Evolutionary conservation across 1,284 basidiomycete species (phyloP), one percentile per base, ranked within the genome.

Genomic region (Heterobasidion occidentale): DNA sequence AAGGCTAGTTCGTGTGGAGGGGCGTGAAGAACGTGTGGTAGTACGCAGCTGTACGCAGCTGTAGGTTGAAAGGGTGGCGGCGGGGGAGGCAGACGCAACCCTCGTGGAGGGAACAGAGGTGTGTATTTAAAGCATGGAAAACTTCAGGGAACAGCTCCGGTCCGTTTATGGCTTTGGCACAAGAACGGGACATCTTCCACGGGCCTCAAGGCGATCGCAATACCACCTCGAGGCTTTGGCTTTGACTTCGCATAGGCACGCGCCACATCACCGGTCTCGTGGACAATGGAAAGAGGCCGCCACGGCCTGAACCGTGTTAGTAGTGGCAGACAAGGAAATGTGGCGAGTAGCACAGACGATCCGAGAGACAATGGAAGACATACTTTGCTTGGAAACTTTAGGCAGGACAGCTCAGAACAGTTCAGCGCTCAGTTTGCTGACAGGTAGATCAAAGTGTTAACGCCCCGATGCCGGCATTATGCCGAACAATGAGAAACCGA

Each of bases 1-100:
- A 51, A 58, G 55, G 53, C 20, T 42, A n/a, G 11, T 12, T 12
- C 11, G 38, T 42, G 38, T 3, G 12, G 51, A 46, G 51, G 52
- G 55, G 35, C 56, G 64, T 64, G 54, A 62, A 58, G n/a, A 51
- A 15, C 35, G 36, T n/a, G 19, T 17, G n/a, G 50, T n/a, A 27
- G 27, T 27, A 27, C 27, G 27, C 27, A 27, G 27, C 27, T 27
- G 27, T 27, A 27, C 27, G 27, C 27, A 27, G 27, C 38, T 42
- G n/a, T 19, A 20, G 38, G 20, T 17, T 35, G 50, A 17, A 19
- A 15, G 44, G 44, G 42, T 42, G 50, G 19, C n/a, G 45, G 36
- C 35, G 36, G 42, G 35, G 35, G 42, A 20, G 42, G 34, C n/a
- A 47, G 50, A 48, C 51, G 42, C 45, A 14, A 36, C 20, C 55